Conservation (phyloP, 805 yeast genomes). For the Candida bentonensis region DNA sequence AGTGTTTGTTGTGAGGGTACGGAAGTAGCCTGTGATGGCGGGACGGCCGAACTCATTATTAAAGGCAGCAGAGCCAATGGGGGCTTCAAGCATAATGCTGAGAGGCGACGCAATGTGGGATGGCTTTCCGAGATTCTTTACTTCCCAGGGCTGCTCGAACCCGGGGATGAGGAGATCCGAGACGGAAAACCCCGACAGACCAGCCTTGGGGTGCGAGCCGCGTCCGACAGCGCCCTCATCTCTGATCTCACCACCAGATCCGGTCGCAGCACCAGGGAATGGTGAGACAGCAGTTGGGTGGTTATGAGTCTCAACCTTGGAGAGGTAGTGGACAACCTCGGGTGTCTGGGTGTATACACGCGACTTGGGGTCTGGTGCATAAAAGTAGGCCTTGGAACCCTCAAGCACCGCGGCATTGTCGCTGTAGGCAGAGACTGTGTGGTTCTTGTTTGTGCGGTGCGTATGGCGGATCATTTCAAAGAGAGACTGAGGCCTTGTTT, state of each 20-base stretch:
- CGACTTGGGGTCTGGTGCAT: conserved; percentile 60
- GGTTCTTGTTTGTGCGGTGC: conserved; percentile 62
- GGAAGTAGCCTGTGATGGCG: conserved; percentile 88
- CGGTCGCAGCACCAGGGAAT: conserved; percentile 98
- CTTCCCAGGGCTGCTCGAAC: conserved; percentile 91
- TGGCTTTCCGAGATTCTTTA: conserved; percentile 71
- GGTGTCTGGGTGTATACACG: conserved; percentile 59
- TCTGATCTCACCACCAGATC: conserved; percentile 99
- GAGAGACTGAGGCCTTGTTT: conserved; percentile 54
- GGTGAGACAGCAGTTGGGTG: conserved; percentile 99
- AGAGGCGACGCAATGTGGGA: conserved; percentile 82
- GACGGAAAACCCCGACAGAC: conserved; percentile 84
- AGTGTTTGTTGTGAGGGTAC: conserved; percentile 81
- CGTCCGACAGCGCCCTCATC: conserved; percentile 99
- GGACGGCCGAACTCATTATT: conserved; percentile 99
- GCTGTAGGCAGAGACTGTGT: conserved; percentile 85
- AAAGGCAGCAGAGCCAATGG: conserved; percentile 95
- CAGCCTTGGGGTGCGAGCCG: conserved; percentile 95
- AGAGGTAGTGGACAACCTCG: conserved; percentile 77
- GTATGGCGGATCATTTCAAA: conserved; percentile 96
- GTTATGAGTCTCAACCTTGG: conserved; percentile 96
- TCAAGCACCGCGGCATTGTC: conserved; percentile 96
- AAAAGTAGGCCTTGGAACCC: conserved; percentile 66
- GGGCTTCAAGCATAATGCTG: conserved; percentile 95
- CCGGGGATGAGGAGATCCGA: conserved; percentile 82